Conservation (phyloP, 495 filamentous ascomycete genomes). For the Pseudoneurospora amorphoporcata region DNA sequence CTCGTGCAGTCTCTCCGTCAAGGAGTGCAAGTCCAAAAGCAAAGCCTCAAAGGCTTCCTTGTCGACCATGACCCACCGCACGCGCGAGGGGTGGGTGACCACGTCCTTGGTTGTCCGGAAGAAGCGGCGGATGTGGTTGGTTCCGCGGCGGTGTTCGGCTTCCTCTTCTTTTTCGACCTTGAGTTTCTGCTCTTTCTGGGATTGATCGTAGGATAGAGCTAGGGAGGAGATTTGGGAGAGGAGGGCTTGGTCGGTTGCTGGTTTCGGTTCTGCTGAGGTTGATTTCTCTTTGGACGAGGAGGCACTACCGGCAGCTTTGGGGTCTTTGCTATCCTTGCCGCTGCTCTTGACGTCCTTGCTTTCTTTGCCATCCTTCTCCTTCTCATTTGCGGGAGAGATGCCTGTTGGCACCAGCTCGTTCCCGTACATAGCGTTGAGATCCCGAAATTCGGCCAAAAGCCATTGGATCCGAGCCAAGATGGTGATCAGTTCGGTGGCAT, state of each 20-base stretch:
- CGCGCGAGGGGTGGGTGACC: slow-evolving; percentile 18
- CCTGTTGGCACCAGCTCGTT: too few species aligned
- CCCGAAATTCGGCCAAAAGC: slow-evolving; percentile 21
- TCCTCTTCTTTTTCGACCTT: slow-evolving; percentile 11
- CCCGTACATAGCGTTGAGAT: slow-evolving; percentile 20
- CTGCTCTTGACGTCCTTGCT: too few species aligned
- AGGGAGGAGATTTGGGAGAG: slow-evolving; percentile 13
- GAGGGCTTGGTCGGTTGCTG: too few species aligned
- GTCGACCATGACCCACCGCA: slow-evolving; percentile 22
- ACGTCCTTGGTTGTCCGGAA: slow-evolving; percentile 19
- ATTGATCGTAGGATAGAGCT: slow-evolving; percentile 19
- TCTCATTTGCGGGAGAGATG: too few species aligned
- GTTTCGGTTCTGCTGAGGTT: too few species aligned
- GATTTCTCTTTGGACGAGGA: too few species aligned
- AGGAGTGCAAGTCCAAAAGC: slow-evolving; percentile 16
- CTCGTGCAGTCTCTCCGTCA: slow-evolving; percentile 25
- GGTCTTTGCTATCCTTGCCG: too few species aligned
- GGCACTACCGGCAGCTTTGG: too few species aligned
- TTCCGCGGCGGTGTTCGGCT: slow-evolving; percentile 11
- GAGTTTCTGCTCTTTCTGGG: too few species aligned
- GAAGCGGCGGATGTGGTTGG: slow-evolving; percentile 19
- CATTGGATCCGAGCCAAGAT: slow-evolving; percentile 22
- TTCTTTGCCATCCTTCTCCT: too few species aligned
- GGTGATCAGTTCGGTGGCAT: slow-evolving; percentile 19
- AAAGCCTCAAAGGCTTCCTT: slow-evolving; percentile 19